Base-by-base conservation (phyloP, 148 eudicot species). In the Rhododendron griersonianum region DNA sequence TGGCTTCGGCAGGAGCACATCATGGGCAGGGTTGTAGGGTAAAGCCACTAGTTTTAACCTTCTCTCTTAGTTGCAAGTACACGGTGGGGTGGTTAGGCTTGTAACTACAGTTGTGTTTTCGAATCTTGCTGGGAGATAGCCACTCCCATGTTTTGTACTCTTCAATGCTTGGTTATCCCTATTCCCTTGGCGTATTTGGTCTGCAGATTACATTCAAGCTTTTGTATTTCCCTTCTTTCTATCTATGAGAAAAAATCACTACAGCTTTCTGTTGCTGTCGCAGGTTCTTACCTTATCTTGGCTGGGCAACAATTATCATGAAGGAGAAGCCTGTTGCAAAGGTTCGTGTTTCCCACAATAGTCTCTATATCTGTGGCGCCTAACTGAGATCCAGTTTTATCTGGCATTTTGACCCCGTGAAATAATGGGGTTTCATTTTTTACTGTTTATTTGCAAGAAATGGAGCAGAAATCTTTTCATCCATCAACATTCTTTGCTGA, bases 261-360 rank as follows among this genome's bases (percentile, higher is more conserved):
- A 14, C 57, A 15, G 11, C 19, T 35, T 44, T 35, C 7, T 10
- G 1, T 57, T 33, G 35, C 81, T 39, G 33, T 77, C 28, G 50
- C 90, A 94, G 96, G 85, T 94, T 92, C 88, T 82, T 94, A 57
- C 96, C 96, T 21, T 94, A 92, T 71, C 88, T 90, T 67, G 96
- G 96, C 73, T 94, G 91, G 90, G 93, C 91, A 77, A 92, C 96
- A 33, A 92, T 94, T 83, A 91, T 94, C 84, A 94, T 94, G 94
- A 91, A 88, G 9, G 94, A 92, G 80, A 86, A 92, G 84, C 94
- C 95, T 41, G 73, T 92, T n/a, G 85, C 91, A 53, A 93, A 92
- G 95, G 95, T 93, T 28, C 0, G 55, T 28, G 33, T 87, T 74
- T 84, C 71, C 71, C 79, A 65, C 8, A 8, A 15, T 71, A 50